Conservation (phyloP, 768 basidiomycete species). For the Macrolepiota dolichaula region DNA sequence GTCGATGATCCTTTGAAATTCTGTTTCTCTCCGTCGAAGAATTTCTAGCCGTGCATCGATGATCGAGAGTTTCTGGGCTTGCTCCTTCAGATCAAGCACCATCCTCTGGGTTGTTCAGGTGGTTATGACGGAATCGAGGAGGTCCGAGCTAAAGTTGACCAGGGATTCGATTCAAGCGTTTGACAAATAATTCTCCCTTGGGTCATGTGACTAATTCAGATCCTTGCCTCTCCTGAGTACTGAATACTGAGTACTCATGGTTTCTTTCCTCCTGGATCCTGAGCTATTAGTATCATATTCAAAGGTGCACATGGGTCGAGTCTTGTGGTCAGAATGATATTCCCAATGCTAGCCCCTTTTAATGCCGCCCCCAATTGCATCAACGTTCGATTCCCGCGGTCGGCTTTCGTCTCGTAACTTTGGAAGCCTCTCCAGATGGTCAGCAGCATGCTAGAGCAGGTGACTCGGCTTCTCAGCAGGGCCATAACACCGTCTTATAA, state of each 20-base stretch:
- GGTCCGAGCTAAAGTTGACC: too few species aligned
- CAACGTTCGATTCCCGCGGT: background rate
- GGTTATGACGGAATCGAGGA: background rate
- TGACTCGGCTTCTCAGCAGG: background rate
- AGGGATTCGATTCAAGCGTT: too few species aligned
- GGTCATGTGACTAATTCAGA: background rate
- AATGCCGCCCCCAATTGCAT: background rate
- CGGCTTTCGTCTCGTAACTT: background rate
- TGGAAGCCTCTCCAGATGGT: background rate
- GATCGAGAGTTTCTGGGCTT: conserved; percentile 27
- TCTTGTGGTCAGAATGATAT: background rate
- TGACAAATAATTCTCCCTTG: background rate
- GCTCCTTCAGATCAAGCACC: background rate
- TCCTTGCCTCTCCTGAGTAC: background rate
- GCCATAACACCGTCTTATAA: background rate
- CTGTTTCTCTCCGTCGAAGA: conserved; percentile 33
- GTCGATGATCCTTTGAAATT: conserved; percentile 36
- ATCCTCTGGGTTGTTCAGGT: background rate
- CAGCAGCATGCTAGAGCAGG: conserved; percentile 1
- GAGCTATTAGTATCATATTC: background rate
- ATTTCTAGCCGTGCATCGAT: conserved; percentile 34
- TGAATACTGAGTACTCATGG: too few species aligned
- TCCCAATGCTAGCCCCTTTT: background rate
- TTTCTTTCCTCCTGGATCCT: background rate
- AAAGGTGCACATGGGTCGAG: too few species aligned